These are phyloP conservation scores for Thalassiosira mediterranea DNA, from an alignment of 352 stramenopile species.

Conservation along the genomic window DNA sequence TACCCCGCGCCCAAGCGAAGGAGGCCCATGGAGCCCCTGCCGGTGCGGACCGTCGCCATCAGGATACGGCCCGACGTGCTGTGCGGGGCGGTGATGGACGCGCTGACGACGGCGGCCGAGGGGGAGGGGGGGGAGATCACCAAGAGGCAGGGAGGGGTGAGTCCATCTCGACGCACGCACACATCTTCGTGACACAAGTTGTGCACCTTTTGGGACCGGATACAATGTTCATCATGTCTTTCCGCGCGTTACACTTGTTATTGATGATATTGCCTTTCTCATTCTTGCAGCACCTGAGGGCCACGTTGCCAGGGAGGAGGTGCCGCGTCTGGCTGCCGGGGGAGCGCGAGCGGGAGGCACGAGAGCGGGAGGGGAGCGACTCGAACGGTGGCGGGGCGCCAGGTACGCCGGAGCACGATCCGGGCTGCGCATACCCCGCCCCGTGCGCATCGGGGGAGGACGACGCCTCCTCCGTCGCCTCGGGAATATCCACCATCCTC, in stretches of 20 bases:
- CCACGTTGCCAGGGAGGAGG: constrained; percentile 42
- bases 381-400: too few relatives aligned
- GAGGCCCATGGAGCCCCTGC: constrained; percentile 39
- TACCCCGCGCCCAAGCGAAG: constrained; percentile 5
- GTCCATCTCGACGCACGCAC: too few relatives aligned
- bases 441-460: too few relatives aligned
- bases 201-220: neutral
- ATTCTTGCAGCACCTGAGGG: constrained; percentile 73
- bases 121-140: constrained; percentile 58
- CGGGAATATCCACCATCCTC: constrained; percentile 25
- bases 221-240: too few relatives aligned
- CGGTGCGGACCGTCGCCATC: constrained; percentile 71
- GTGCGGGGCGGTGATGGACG: constrained; percentile 80
- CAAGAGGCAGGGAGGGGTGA: constrained; percentile 72
- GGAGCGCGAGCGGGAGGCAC: constrained; percentile 30
- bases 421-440: too few relatives aligned
- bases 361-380: constrained; percentile 1
- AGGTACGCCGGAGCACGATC: too few relatives aligned
- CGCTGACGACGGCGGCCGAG: constrained; percentile 62
- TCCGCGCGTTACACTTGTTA: neutral
- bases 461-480: constrained; percentile 17
- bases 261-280: constrained; percentile 3
- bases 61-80: constrained; percentile 81
- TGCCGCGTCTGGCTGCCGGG: constrained; percentile 38
- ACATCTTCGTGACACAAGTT: too few relatives aligned